Evolutionary conservation across 2,329 filamentous ascomycete genomes (phyloP), one percentile per base, ranked within the genome.

Genomic region (Penicillium sp.): DNA sequence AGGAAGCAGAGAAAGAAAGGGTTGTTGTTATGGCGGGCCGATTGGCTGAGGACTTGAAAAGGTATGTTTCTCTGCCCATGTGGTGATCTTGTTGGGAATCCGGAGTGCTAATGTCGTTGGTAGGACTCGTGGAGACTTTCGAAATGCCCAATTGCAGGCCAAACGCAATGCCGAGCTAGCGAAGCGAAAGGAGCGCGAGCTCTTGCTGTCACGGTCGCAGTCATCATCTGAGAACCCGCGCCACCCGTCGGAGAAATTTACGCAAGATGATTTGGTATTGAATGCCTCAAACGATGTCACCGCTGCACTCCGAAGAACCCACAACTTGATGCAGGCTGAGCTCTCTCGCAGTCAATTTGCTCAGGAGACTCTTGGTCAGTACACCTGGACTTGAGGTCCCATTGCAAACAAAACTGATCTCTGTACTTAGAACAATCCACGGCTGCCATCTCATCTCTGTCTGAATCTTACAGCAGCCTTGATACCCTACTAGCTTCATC

Each of bases 291-390:
- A 81, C 60, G 90, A 95, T 75, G 88, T 97, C 48, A 97, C 92
- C 3, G 79, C 85, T 44, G 89, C 91, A 1, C 80, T 99, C 46
- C 83, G 90, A 54, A 81, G 91, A 54, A 95, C 92, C 5, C 92
- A 97, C 72, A 84, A 89, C 56, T 81, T 95, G 64, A 92, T 97
- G 77, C 85, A 89, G 57, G 80, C 84, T 4, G 92, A 96, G 76
- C 82, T 99, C 7, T 84, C 87, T 42, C 86, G 90, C 53, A 95
- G 90, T 60, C 86, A 89, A 63, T 97, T 95, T 68, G 92, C 92
- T 16, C 87, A 94, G 63, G 87, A 95, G 70, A 95, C 91, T 1
- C 80, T 99, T 51, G 72, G 76, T 74, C 59, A 53, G 66, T 65
- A 51, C 41, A 18, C 16, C 6, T 24, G 7, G 4, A 8, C 18